A percentile compares a stretch with the other conserved stretches of the same genome.
Conservation (phyloP, 2,329 filamentous ascomycete species). For the Cadophora gregata region DNA sequence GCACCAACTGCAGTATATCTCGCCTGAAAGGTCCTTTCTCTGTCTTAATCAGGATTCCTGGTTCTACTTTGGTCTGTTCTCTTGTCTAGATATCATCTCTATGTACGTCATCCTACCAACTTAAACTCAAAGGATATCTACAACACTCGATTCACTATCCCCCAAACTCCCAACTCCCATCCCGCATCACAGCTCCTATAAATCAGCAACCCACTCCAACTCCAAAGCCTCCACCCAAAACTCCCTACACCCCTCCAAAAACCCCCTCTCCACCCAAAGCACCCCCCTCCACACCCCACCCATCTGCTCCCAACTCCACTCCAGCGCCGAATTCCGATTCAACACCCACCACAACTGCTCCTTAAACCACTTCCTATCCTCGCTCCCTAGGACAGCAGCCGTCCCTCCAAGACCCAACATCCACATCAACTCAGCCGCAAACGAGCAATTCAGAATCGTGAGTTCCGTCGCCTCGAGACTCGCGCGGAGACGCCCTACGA, state of each 20-base stretch:
- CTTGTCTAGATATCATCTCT: neutral
- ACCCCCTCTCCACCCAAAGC: neutral
- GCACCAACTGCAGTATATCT: no score
- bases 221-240: slow-evolving; percentile 7
- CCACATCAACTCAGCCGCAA: slow-evolving; percentile 11
- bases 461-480: slow-evolving; percentile 6
- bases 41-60: no score
- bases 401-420: slow-evolving; percentile 12
- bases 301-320: slow-evolving; percentile 3
- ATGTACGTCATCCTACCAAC: neutral
- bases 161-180: neutral
- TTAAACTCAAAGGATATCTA: neutral
- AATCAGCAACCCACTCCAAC: slow-evolving; percentile 8
- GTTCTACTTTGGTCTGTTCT: no score
- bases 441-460: slow-evolving; percentile 5
- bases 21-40: no score
- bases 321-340: neutral
- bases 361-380: slow-evolving; percentile 13
- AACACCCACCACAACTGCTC: slow-evolving; percentile 7
- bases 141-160: neutral
- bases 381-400: neutral
- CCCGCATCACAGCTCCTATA: neutral
- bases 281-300: neutral
- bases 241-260: neutral
- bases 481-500: neutral